phyloP scores from a whole-genome alignment of 352 stramenopile species.

The Pythium aphanidermatum region DNA sequence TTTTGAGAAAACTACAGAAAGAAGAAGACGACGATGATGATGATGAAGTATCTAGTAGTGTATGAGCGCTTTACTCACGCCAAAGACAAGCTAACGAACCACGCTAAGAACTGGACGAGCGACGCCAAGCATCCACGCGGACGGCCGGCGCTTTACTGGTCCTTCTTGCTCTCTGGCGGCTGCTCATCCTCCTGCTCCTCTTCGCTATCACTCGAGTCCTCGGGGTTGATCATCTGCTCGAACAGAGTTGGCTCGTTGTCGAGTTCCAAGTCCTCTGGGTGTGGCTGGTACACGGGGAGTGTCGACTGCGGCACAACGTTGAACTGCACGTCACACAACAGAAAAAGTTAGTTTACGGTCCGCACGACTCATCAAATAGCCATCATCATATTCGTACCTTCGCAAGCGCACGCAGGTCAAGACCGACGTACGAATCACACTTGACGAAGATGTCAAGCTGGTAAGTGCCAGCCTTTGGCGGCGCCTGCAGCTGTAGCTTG shows the following conservation, averaged over 20 bases:
- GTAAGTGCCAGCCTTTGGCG: constrained; percentile 91
- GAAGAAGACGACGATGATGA: too few species aligned
- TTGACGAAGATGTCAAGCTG: constrained; percentile 97
- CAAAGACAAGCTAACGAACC: too few species aligned
- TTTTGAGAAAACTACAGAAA: too few species aligned
- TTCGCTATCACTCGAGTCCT: constrained; percentile 84
- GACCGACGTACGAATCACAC: constrained; percentile 96
- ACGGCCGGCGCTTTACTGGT: constrained; percentile 23
- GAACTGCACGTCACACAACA: constrained; percentile 62
- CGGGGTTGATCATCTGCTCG: constrained; percentile 93
- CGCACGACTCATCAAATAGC: too few species aligned
- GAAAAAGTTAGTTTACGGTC: constrained; percentile 6
- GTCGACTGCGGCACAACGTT: constrained; percentile 89
- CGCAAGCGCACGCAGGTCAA: constrained; percentile 91
- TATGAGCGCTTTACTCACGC: too few species aligned
- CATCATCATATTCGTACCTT: too few species aligned
- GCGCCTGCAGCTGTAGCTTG: constrained; percentile 96
- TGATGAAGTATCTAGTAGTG: too few species aligned
- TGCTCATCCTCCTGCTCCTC: constrained; percentile 67
- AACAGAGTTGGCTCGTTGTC: constrained; percentile 99
- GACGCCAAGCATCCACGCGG: constrained; percentile 1
- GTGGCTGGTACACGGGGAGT: constrained; percentile 94
- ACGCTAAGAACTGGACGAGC: too few species aligned
- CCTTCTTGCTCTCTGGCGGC: constrained; percentile 39
- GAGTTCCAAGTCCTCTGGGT: constrained; percentile 98